Evolutionary conservation across 495 filamentous ascomycete species (phyloP), one percentile per base, ranked within the genome.

Genomic region (Daldinia loculata): DNA sequence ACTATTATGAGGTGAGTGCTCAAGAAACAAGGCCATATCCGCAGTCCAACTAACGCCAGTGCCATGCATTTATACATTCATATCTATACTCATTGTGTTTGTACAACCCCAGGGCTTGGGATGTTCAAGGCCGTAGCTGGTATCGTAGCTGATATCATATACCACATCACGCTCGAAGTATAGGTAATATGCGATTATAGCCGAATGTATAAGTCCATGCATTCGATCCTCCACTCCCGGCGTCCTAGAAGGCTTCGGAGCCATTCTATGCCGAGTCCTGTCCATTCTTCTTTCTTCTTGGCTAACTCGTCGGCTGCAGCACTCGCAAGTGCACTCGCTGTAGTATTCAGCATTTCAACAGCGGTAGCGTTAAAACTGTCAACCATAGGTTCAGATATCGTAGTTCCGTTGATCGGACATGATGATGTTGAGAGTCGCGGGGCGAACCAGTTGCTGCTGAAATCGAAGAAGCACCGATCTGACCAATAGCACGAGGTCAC

Each of bases 401-500:
- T 65, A 1, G 76, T 74, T 41, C 62, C 76, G 76, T 71, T 82
- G 75, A 61, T 64, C 66, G 56, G 19, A 61, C 59, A 64, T 61
- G 43, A 61, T 58, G 70, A 56, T 8, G 69, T 68, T 2, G 72
- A 56, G 3, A 79, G 67, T 38, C 88, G 86, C 15, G 93, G 89
- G 52, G 92, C 84, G 79, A 95, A 95, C 92, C 92, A 95, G 81
- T 94, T 92, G 70, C 90, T 89, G 74, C 83, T 84, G 48, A 94
- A 86, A 79, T 95, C 92, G 75, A 97, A 92, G 82, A 95, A 93
- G 79, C 93, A 97, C 27, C 89, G 89, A 75, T 95, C 92, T 66
- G 90, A 91, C 93, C 93, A 97, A 85, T 94, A 89, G 81, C 93
- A 97, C 29, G 92, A 94, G 15, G 92, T 94, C 52, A 89, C 84